These are phyloP conservation scores for Torrubiellomyces zombiae DNA, from an alignment of 2,329 filamentous ascomycete genomes.

Conservation along the genomic window DNA sequence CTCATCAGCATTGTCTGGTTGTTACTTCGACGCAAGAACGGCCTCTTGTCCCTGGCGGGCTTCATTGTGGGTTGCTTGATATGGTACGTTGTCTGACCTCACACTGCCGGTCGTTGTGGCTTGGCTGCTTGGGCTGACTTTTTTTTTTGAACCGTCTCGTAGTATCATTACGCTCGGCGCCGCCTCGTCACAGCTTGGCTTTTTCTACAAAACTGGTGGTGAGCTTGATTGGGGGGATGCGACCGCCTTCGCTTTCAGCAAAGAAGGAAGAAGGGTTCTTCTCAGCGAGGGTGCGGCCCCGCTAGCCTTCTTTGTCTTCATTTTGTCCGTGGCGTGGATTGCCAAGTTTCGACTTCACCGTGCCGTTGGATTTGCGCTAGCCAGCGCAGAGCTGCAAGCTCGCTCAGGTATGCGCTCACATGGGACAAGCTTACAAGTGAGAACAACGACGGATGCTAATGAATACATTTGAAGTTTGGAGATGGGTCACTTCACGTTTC, in stretches of 20 bases:
- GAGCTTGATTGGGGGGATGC: conserved; percentile 17
- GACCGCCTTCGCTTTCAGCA: conserved; percentile 11
- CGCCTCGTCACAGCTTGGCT: conserved; percentile 15
- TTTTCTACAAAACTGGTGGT: conserved; percentile 14
- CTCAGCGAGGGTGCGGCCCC: conserved; percentile 13
- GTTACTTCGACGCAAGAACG: conserved; percentile 10
- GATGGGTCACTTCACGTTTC: no score
- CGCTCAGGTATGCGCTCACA: conserved; percentile 11
- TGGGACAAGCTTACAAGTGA: no score
- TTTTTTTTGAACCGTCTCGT: conserved; percentile 3
- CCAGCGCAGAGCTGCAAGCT: conserved; percentile 7
- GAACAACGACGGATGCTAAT: no score
- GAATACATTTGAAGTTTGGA: no score
- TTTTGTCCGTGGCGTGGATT: conserved; percentile 10
- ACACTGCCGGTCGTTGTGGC: conserved; percentile 3
- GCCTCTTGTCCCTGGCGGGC: conserved; percentile 7
- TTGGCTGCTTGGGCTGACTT: conserved; percentile 4
- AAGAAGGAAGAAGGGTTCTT: conserved; percentile 15
- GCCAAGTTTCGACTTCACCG: conserved; percentile 10
- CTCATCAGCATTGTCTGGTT: conserved; percentile 10
- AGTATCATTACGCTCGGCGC: conserved; percentile 12
- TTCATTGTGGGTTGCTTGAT: conserved; percentile 8
- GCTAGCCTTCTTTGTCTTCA: conserved; percentile 7
- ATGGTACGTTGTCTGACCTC: conserved; percentile 9
- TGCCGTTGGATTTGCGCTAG: conserved; percentile 8